Conservation (phyloP, 179 eudicot genomes). For the Drosera spatulata region DNA sequence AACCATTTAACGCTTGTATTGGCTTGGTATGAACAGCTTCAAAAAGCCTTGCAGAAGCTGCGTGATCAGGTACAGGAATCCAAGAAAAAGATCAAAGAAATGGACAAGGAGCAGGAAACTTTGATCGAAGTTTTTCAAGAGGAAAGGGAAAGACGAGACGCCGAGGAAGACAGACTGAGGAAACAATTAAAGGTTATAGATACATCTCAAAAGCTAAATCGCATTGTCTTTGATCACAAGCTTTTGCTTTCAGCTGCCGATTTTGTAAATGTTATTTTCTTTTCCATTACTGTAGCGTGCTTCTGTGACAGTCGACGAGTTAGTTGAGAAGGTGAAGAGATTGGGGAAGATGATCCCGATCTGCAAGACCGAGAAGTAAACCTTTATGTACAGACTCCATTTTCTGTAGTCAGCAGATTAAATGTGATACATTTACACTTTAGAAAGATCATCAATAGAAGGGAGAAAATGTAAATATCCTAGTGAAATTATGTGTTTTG, state of each 20-base stretch:
- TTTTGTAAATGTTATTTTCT: slow-evolving; percentile 1
- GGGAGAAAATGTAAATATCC: no score
- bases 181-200: slow-evolving; percentile 17
- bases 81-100: slow-evolving; percentile 13
- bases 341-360: slow-evolving; percentile 16
- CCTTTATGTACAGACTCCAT: no score
- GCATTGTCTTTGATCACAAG: background rate
- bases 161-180: slow-evolving; percentile 35
- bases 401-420: no score
- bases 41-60: background rate
- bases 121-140: slow-evolving; percentile 31
- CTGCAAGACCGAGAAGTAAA: slow-evolving; percentile 5
- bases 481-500: no score
- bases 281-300: slow-evolving; percentile 25
- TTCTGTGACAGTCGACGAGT: slow-evolving; percentile 28
- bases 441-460: no score
- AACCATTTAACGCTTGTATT: background rate
- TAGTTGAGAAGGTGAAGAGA: slow-evolving; percentile 34
- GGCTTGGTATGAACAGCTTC: background rate
- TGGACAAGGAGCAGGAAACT: slow-evolving; percentile 46
- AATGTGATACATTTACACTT: no score
- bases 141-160: slow-evolving; percentile 42
- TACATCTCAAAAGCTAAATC: background rate
- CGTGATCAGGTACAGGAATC: slow-evolving; percentile 19
- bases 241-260: background rate